A percentile compares a stretch with the other conserved stretches of the same genome.
Evolutionary conservation across 208 protist species (phyloP).

Genomic region (Novymonas esmeraldas): DNA sequence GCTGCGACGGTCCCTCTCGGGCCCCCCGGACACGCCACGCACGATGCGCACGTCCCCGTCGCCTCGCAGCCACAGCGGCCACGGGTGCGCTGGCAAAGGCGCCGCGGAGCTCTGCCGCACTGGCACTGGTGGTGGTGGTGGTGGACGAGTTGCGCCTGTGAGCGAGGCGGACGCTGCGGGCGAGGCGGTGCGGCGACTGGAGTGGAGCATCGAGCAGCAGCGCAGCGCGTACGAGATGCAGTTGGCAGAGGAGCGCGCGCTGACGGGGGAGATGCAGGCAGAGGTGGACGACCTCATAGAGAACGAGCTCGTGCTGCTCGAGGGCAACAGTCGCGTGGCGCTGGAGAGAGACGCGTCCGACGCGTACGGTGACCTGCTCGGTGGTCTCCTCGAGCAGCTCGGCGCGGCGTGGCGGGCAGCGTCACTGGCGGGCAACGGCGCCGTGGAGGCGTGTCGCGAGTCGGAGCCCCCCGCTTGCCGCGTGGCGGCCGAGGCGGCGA

Average conservation of each 20-base stretch:
- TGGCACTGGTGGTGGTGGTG: not conserved
- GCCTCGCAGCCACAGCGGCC: not conserved
- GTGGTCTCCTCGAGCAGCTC: not conserved
- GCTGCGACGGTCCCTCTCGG: conserved; percentile 13
- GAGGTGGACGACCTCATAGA: conserved; percentile 73
- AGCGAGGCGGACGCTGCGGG: not conserved
- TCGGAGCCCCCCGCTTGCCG: no score
- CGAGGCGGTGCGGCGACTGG: conserved; percentile 11
- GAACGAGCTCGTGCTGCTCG: conserved; percentile 50
- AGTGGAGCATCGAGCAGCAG: conserved; percentile 25
- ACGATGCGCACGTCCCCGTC: conserved; percentile 3
- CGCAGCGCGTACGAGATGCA: conserved; percentile 31
- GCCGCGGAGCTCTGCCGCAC: not conserved
- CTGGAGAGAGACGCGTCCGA: conserved; percentile 37
- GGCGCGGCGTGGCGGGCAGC: not conserved
- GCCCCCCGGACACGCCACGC: conserved; percentile 10
- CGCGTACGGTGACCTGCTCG: not conserved
- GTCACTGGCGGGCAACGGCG: not conserved
- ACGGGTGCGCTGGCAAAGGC: not conserved
- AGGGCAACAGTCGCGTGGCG: conserved; percentile 34
- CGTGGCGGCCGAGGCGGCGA: no score
- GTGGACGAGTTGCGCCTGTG: no score
- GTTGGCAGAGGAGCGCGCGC: conserved; percentile 40
- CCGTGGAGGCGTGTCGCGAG: not conserved
- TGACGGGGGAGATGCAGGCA: conserved; percentile 69